These are phyloP conservation scores for Tolypocladium sp. DNA, from an alignment of 2,329 filamentous ascomycete species.

Conservation along the genomic window DNA sequence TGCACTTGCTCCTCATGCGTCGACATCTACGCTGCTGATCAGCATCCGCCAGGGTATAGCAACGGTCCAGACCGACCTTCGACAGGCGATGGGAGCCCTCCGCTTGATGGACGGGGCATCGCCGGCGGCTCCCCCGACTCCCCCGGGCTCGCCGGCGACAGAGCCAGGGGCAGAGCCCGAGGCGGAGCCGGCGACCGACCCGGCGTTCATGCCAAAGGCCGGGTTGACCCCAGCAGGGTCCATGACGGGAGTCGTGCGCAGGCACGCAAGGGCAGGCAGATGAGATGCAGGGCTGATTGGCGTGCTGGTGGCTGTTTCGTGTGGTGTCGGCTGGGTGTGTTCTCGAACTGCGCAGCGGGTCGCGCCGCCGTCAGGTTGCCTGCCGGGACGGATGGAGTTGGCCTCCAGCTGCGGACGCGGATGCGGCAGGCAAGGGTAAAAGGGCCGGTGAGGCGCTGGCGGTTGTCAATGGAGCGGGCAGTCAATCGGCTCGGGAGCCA, in stretches of 20 bases:
- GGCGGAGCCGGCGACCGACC: neutral
- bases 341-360: neutral
- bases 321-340: neutral
- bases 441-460: neutral
- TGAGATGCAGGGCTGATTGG: neutral
- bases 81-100: slow-evolving; percentile 42
- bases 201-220: neutral
- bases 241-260: neutral
- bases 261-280: neutral
- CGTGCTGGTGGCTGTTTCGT: neutral
- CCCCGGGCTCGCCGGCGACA: slow-evolving; percentile 1
- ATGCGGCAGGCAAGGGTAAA: neutral
- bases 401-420: neutral
- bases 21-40: slow-evolving; percentile 33
- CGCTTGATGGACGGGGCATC: slow-evolving; percentile 29
- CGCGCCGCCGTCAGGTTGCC: neutral
- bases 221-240: slow-evolving; percentile 2
- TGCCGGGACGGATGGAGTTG: neutral
- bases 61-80: slow-evolving; percentile 30
- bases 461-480: neutral
- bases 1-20: slow-evolving; percentile 47
- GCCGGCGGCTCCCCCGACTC: slow-evolving; percentile 3
- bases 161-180: slow-evolving; percentile 1
- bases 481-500: neutral
- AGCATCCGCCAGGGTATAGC: neutral